Base-by-base conservation (phyloP, 768 basidiomycete species). In the Brasilioporus rufonigricans region DNA sequence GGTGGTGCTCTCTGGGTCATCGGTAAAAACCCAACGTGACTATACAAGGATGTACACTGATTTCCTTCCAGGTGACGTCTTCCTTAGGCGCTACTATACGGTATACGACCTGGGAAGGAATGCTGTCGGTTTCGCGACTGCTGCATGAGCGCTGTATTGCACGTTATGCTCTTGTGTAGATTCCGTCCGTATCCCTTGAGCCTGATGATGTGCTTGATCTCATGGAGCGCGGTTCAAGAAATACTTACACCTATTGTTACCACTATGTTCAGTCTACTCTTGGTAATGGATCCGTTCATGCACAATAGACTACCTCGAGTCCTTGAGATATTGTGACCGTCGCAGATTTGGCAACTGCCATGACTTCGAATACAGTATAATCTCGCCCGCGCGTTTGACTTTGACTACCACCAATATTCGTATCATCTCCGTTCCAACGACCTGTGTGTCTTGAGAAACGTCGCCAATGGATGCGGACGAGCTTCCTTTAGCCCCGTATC, bases 1-100 rank as follows among this genome's bases (percentile, higher is more conserved):
- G 83, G 85, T 58, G 83, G 85, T 40, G 72, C 82, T n/a, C 77
- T 96, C 44, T 95, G 93, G 93, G 93, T 96, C 63, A 76, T 97
- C 62, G 93, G 94, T 87, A 74, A 44, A 77, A 70, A 16, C 18
- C 13, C 26, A 32, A 10, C 24, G 24, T 16, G 1, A 32, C 41
- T 19, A 16, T 0, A 7, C 50, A 54, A 47, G 58, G 50, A 38
- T 24, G 35, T 40, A 43, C 44, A 8, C 41, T 60, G 33, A 61
- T 48, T 41, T 43, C 24, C 39, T 45, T 53, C 1, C 57, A 87
- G 86, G 91, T 63, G 91, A 95, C 62, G 89, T 85, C 56, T 97
- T 96, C 84, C 84, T 97, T 50, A 88, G 95, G 71, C 90, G 86
- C 67, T 93, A 87, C 72, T 91, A 80, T 74, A 91, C 90, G n/a